Conservation (phyloP, 805 yeast genomes). For the Monosporozyma unispora region DNA sequence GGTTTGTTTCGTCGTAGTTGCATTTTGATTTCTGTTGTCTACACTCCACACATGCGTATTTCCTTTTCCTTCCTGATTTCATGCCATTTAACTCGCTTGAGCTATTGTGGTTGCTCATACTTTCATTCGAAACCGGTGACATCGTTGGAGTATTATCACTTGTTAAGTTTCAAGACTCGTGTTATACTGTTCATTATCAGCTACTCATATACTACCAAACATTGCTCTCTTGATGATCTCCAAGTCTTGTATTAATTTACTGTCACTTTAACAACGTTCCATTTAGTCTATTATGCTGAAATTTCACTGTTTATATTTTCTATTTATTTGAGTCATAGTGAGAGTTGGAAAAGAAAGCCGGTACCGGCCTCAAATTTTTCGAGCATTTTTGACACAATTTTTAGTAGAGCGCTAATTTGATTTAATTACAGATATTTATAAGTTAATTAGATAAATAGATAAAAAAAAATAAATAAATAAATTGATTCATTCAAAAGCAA, state of each 20-base stretch:
- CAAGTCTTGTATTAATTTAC: not conserved
- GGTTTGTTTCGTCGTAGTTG: conserved; percentile 67
- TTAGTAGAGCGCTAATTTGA: not conserved
- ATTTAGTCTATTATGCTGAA: too few relatives aligned
- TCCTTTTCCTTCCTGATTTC: conserved; percentile 7
- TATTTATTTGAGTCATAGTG: not conserved
- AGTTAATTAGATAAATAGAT: not conserved
- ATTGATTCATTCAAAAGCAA: conserved; percentile 11
- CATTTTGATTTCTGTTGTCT: conserved; percentile 90
- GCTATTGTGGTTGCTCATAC: not conserved
- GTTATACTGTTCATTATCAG: too few relatives aligned
- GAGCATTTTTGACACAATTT: too few relatives aligned
- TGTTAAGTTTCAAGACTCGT: too few relatives aligned
- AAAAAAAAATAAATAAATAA: not conserved
- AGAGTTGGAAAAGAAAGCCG: not conserved
- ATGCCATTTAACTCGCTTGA: not conserved
- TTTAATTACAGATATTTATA: not conserved
- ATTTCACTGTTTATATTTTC: too few relatives aligned
- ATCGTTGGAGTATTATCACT: too few relatives aligned
- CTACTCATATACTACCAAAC: too few relatives aligned
- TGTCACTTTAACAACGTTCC: not conserved
- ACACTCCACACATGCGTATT: conserved; percentile 87
- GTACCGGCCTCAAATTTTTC: too few relatives aligned
- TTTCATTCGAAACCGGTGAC: not conserved
- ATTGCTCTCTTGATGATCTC: too few relatives aligned